Base-by-base conservation (phyloP, 163 green algal species). In the Scenedesmus sp. region DNA sequence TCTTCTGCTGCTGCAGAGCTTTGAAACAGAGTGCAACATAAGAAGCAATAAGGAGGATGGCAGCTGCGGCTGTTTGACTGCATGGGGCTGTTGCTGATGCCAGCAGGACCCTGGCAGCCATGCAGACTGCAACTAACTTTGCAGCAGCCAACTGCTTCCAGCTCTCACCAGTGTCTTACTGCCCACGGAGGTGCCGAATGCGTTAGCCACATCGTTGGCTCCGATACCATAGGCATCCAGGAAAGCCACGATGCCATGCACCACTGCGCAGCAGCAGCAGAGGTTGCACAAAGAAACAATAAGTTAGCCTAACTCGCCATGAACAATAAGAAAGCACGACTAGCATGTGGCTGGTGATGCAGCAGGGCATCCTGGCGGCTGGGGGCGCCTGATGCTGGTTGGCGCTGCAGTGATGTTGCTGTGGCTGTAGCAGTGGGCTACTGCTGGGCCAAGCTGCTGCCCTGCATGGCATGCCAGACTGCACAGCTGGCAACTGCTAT, bases 161-260 rank as follows among this genome's bases (percentile, higher is more conserved):
- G 46, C 23, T 52, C 70, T 79, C 70, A 79, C 34, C 76, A 97
- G 87, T 3, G 95, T 95, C 88, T 94, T 95, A 15, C 94, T 89
- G 54, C 95, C 95, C 0, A 97, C 95, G 18, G 89, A 94, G 0
- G 94, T 95, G 26, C 92, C 95, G 64, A 97, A 97, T 0, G 94
- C 91, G 73, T 90, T 93, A 73, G 90, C 89, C 0, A 92, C 89
- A 86, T 93, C 90, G 86, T 90, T 93, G 62, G 81, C 82, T 55
- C 82, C 82, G 26, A 89, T 92, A 23, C 82, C 89, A 62, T 93
- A 93, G 67, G 90, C 90, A 67, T 93, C 90, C 57, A 93, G 56
- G 6, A 54, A 93, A 0, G 90, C 84, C 23, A 93, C 73, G 70
- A 93, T 93, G 82, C 70, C 90, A 64, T 93, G 90, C 6, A 93